Evolutionary conservation across 2,329 filamentous ascomycete genomes (phyloP).

Genomic region (Dothistroma septosporum): DNA sequence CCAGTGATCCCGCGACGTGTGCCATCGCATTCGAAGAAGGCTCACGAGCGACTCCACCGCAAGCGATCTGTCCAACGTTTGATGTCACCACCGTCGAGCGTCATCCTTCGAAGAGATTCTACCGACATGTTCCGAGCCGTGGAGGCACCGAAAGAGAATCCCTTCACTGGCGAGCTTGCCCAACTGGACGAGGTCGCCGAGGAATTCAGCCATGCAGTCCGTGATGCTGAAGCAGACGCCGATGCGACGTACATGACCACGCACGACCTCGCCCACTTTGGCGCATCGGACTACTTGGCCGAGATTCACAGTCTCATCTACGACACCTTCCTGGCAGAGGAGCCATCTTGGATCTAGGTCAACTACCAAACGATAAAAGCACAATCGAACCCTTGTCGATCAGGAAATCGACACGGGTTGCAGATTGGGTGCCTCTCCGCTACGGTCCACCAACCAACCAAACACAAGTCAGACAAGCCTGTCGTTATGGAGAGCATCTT

Average conservation of each 20-base stretch:
- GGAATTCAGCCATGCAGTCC: constrained; percentile 64
- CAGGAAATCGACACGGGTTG: constrained; percentile 26
- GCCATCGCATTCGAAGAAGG: constrained; percentile 83
- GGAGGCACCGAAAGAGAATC: constrained; percentile 52
- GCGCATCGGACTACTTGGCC: constrained; percentile 74
- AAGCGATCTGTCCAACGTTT: constrained; percentile 56
- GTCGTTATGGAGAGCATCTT: constrained; percentile 5
- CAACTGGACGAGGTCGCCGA: constrained; percentile 91
- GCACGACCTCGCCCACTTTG: constrained; percentile 68
- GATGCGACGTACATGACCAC: constrained; percentile 67
- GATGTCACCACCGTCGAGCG: constrained; percentile 45
- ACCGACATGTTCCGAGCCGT: constrained; percentile 41
- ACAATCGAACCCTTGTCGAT: constrained; percentile 30
- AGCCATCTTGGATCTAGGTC: constrained; percentile 26
- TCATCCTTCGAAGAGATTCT: constrained; percentile 48
- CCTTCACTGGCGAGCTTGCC: constrained; percentile 84
- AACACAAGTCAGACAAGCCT: constrained; percentile 2
- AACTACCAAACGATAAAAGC: constrained; percentile 1
- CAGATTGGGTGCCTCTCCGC: constrained; percentile 23
- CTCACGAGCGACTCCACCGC: constrained; percentile 69
- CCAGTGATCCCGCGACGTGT: constrained; percentile 74
- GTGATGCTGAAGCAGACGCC: constrained; percentile 63
- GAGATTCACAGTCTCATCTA: constrained; percentile 70
- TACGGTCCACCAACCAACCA: constrained; percentile 1
- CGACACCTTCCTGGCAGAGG: constrained; percentile 35